These are phyloP conservation scores for Scedosporium apiospermum DNA, from an alignment of 2,329 filamentous ascomycete genomes.

Conservation along the genomic window DNA sequence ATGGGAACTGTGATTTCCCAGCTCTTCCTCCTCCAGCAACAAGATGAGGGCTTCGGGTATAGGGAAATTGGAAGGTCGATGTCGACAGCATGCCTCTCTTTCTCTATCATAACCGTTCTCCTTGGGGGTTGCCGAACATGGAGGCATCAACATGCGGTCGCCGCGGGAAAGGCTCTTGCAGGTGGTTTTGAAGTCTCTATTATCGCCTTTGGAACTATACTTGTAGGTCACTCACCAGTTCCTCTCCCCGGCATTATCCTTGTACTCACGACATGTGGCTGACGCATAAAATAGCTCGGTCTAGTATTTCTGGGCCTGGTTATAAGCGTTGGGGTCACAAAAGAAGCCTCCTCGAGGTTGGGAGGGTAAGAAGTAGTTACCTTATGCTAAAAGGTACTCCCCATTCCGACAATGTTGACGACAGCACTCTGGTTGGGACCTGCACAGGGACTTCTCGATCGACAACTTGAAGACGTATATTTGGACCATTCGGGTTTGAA, in stretches of 20 bases:
- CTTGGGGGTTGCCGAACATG: conserved; percentile 21
- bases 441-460: too few species aligned
- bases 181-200: conserved; percentile 14
- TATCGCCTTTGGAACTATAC: conserved; percentile 1
- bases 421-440: too few species aligned
- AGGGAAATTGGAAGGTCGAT: conserved; percentile 52
- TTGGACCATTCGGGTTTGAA: too few species aligned
- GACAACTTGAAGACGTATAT: too few species aligned
- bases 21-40: conserved; percentile 46
- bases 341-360: background rate
- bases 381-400: too few species aligned
- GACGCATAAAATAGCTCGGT: background rate
- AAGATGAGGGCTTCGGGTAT: conserved; percentile 41
- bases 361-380: background rate
- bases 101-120: conserved; percentile 25
- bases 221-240: background rate
- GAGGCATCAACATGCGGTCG: conserved; percentile 20
- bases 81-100: conserved; percentile 27
- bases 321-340: background rate
- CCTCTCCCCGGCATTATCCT: background rate
- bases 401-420: too few species aligned
- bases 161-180: conserved; percentile 19
- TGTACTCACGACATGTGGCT: background rate
- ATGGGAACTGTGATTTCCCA: conserved; percentile 57
- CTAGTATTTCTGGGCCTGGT: background rate